Evolutionary conservation across 306 rosid genomes (phyloP), one percentile per base, ranked within the genome.

Genomic region (Vicia villosa): DNA sequence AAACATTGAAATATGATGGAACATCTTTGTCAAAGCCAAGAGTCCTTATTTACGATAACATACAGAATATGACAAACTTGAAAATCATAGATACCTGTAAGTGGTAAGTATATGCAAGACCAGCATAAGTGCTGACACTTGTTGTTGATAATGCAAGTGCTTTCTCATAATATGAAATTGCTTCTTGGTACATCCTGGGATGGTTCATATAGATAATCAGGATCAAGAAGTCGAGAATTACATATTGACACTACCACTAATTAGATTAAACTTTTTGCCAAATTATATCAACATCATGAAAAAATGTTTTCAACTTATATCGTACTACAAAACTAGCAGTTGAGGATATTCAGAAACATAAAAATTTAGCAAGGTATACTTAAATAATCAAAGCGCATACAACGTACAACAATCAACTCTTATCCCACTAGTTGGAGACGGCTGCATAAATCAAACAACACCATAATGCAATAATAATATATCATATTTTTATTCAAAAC

Each of bases 71-170:
- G n/a, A 34, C 38, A 72, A 20, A 10, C 15, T 12, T 41, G 19
- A 57, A 67, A 40, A 73, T 14, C 55, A 38, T 15, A 16, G 34
- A 36, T 81, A 89, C 99, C 97, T 88, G 95, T 77, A 94, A 86
- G 75, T 94, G 99, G 71, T 84, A 87, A 50, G 97, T 84, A 82
- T 94, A 94, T 43, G 99, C 99, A 76, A 94, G 96, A 75, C 97
- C 99, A 9, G 96, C 92, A 83, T 94, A 94, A 70, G 95, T 88
- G 82, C 97, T 91, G 84, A 87, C 83, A 74, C 96, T 88, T 82
- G 80, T 86, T 20, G 96, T 81, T 68, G 97, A 87, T 52, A 94
- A 80, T 54, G 91, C 82, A 71, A 94, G 96, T 68, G 99, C 99
- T 86, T 91, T 91, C 76, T 88, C 99, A 26, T 91, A 94, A 79